Base-by-base conservation (phyloP, 1,284 basidiomycete genomes). In the Irpex lacteus region DNA sequence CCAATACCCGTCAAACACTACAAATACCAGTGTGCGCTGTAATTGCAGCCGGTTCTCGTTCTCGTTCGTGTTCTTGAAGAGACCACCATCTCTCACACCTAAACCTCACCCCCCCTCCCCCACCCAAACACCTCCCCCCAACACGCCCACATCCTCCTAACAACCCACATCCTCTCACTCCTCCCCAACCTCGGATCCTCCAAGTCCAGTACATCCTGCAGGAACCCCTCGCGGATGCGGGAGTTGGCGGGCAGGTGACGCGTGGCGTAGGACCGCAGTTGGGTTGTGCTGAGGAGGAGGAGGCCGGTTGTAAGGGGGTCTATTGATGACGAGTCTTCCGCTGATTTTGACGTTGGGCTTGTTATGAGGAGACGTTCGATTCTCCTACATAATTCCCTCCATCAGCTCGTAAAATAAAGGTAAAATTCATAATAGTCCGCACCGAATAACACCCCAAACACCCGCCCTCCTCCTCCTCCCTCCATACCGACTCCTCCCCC, bases 61-160 rank as follows among this genome's bases (percentile, higher is more conserved):
- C n/a, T n/a, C 21, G 21, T 21, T 21, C 21, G 3, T 2, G 21
- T 21, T 3, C 32, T 34, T 34, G 5, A 6, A 6, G 32, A 34
- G 32, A 34, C 32, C 5, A 0, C 6, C 5, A 34, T 0, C 32
- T 34, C 32, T 34, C 32, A 0, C 5, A 34, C 5, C 32, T 34
- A 34, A 6, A 34, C 32, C 32, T 34, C 32, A 34, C 32, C 32
- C 32, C 32, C 32, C 32, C 32, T 34, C 32, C 32, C 32, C 90
- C 89, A 90, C 26, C 84, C 86, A 5, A 91, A 77, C 34, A 80
- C 73, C 9, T 71, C 75, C 1, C 90, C 87, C 94, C 95, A 98
- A 65, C 86, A 90, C 67, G 91, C 86, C 95, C 95, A 98, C 88
- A 98, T 97, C 68, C 95, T 80, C 66, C 95, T 88, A 4, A 98